Percentiles rank a stretch among this genome's conserved stretches.
phyloP scores from a whole-genome alignment of 106 monocot genomes.

The Dioscorea alata region DNA sequence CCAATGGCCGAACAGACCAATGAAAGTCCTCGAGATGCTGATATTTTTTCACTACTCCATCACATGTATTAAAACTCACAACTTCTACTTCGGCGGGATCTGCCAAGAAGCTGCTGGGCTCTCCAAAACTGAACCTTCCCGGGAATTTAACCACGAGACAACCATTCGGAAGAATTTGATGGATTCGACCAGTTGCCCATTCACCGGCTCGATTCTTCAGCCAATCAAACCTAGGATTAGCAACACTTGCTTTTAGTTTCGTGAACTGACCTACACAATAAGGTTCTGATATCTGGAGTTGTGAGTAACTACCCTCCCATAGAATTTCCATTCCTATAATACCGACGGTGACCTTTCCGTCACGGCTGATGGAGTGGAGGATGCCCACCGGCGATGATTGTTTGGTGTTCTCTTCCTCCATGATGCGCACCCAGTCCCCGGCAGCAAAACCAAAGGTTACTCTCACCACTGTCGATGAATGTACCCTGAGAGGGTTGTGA shows the following conservation, averaged over 20 bases:
- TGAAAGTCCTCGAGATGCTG: conserved; percentile 90
- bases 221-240: conserved; percentile 65
- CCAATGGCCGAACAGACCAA: conserved; percentile 83
- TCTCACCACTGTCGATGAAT: conserved; percentile 55
- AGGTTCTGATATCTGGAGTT: conserved; percentile 75
- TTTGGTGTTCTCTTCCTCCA: conserved; percentile 28
- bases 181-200: conserved; percentile 60
- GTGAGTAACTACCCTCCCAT: conserved; percentile 47
- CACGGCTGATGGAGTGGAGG: conserved; percentile 64
- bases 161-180: conserved; percentile 64
- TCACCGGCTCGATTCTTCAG: conserved; percentile 28
- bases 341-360: conserved; percentile 54
- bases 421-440: conserved; percentile 78
- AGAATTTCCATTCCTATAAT: conserved; percentile 64
- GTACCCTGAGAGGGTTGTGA: conserved; percentile 64
- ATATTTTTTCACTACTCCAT: conserved; percentile 77
- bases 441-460: conserved; percentile 64
- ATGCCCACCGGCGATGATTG: conserved; percentile 55
- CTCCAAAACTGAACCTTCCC: conserved; percentile 52
- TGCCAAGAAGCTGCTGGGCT: conserved; percentile 28
- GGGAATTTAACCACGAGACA: conserved; percentile 82
- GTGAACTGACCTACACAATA: conserved; percentile 71
- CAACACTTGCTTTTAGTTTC: conserved; percentile 40
- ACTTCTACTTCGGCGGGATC: conserved; percentile 76
- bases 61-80: conserved; percentile 59